Evolutionary conservation across 2,329 filamentous ascomycete species (phyloP).

Genomic region (Zopfia rhizophila): DNA sequence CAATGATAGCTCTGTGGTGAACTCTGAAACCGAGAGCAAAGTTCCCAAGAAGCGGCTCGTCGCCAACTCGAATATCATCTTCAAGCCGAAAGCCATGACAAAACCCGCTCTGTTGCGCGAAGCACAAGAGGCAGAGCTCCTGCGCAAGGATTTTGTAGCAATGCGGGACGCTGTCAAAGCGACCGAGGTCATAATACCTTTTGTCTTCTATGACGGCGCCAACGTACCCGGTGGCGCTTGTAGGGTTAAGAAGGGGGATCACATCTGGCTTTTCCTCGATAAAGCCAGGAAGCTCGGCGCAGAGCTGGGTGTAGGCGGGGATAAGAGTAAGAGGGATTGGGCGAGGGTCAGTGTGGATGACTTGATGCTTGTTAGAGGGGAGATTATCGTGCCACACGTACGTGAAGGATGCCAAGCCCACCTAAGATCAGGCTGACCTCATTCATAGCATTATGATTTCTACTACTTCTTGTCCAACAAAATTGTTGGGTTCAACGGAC

Average conservation of each 20-base stretch:
- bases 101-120: constrained; percentile 82
- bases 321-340: constrained; percentile 82
- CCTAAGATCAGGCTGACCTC: constrained; percentile 24
- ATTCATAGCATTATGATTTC: constrained; percentile 87
- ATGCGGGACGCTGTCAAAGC: constrained; percentile 88
- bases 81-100: constrained; percentile 75
- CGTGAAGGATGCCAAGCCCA: constrained; percentile 33
- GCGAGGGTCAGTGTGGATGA: constrained; percentile 94
- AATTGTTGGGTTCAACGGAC: constrained; percentile 76
- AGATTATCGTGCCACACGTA: constrained; percentile 94
- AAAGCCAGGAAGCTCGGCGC: constrained; percentile 90
- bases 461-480: constrained; percentile 97
- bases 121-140: constrained; percentile 76
- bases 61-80: constrained; percentile 68
- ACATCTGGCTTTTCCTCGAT: constrained; percentile 92
- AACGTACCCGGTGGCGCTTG: constrained; percentile 87
- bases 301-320: constrained; percentile 76
- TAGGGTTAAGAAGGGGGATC: constrained; percentile 91
- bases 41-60: constrained; percentile 64
- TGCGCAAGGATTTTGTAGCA: constrained; percentile 81
- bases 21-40: constrained; percentile 41
- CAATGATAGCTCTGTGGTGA: constrained; percentile 46
- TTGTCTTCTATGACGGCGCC: constrained; percentile 96
- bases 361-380: constrained; percentile 89
- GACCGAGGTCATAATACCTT: constrained; percentile 90